Base-by-base conservation (phyloP, 1,284 basidiomycete genomes). In the Boletus smithii region DNA sequence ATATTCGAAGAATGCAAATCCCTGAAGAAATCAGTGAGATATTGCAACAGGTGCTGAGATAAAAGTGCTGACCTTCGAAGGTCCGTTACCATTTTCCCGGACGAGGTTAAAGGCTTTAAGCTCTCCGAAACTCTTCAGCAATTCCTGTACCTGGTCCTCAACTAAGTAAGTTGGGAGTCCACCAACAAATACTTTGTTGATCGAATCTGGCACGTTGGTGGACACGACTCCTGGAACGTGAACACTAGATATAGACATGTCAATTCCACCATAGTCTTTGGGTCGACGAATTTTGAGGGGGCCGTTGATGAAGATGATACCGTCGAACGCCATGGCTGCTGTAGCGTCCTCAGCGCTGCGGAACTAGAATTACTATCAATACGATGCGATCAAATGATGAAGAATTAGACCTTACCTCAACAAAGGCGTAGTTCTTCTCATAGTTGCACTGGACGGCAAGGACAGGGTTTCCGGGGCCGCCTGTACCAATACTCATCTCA, bases 1-100 rank as follows among this genome's bases (percentile, higher is more conserved):
- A 68, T 98, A 99, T 77, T 99, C 97, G 73, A 94, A 97, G 75
- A 98, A 99, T 0, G 97, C 97, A 69, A 97, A 99, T 53, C 97
- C 97, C 89, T 95, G 62, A 31, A n/a, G n/a, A 32, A 23, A 37
- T 34, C 8, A 10, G 8, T 67, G 27, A 67, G 49, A 18, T 2
- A 35, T 39, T 33, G 37, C 20, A 14, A 31, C 1, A 24, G 2
- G 18, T 16, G 5, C 3, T 3, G 16, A 31, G 53, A 27, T 43
- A 18, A 40, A 40, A 32, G 5, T 4, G 24, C 69, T 45, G 46
- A 88, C 92, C 78, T 97, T 97, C n/a, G 91, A 95, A 22, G 83
- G 73, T 34, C 89, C 90, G 48, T 85, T 90, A 43, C 86, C 85
- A 53, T 88, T 90, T 65, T 99, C 97, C 56, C 95, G 88, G 54